Evolutionary conservation across 495 filamentous ascomycete genomes (phyloP), one percentile per base, ranked within the genome.

Genomic region (Trichoderma virens): DNA sequence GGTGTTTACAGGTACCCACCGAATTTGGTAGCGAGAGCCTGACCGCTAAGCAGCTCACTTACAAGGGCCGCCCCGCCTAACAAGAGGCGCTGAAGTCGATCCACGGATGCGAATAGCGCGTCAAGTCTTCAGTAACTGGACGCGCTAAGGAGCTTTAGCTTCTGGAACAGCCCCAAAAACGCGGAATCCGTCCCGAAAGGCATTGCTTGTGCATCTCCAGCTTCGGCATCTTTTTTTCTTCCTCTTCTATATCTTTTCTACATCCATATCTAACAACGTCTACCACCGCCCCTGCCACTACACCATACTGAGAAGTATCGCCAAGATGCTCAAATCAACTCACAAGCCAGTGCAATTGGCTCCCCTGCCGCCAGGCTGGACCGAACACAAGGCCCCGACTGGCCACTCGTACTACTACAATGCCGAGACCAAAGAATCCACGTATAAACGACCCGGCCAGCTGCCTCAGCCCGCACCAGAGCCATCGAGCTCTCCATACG

Each of bases 351-450:
- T 65, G n/a, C 69, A 67, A n/a, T 66, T 77, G 35, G 78, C 80
- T 60, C 86, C 90, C 20, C 78, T 97, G 3, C 86, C 87, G 8
- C 81, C 86, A 27, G 93, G 90, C 27, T 98, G 93, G 93, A 91
- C 90, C 30, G 90, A 96, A 74, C 92, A 97, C 75, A 92, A 89
- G 79, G 90, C 93, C 64, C 92, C 92, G 18, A 88, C 90, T 64
- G 92, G 93, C 6, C 92, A 95, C 71, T 80, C 83, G 16, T 97
- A 96, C 75, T 97, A 93, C 72, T 94, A 95, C 77, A 90, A 96
- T 76, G 78, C 86, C n/a, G 75, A 81, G 34, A 97, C 91, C 0
- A 93, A 95, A 70, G 78, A 89, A 71, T 97, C 93, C 1, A 96
- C 92, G 43, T 97, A 96, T 71, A 87, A 82, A 23, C 83, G 90